Evolutionary conservation across 2,329 filamentous ascomycete species (phyloP), one percentile per base, ranked within the genome.

Genomic region (Trichophaea hybrida): DNA sequence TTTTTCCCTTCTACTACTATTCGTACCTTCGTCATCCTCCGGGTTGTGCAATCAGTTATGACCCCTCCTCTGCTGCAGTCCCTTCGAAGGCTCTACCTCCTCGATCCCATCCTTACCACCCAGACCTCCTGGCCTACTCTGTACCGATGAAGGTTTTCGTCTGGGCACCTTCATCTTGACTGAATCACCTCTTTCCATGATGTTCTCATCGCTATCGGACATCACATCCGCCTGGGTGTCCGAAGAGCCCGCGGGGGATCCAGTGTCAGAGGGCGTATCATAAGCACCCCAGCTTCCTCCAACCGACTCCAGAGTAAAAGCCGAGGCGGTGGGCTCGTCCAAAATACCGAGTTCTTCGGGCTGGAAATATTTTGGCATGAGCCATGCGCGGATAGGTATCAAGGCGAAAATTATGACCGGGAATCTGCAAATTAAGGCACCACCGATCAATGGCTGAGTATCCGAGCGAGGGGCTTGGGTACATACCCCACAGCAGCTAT

Each of bases 251-350:
- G 12, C 24, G 7, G 24, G 12, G 10, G 33, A 33, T 13, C n/a
- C 12, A 8, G 13, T 59, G 33, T 51, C 37, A 38, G 55, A 50
- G 46, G 51, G 37, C 8, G 51, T 50, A 33, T 70, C 67, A 13
- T 69, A 71, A 38, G 72, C 71, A 0, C 78, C 80, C 69, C 81
- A 81, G 13, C 75, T 74, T 0, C 84, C 85, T 10, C 84, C 84
- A 5, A 85, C 83, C 60, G 82, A 84, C 71, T 88, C 83, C 83
- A 88, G 87, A 0, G 81, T 87, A 61, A 87, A 87, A 6, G 80
- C 76, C 59, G 82, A 85, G 0, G 86, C 86, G 0, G 86, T 88
- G 0, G 85, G 83, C n/a, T 74, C 83, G 69, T 91, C 86, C 24
- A 90, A 73, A 6, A 77, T 70, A 0, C 72, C 73, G 31, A 89